These are phyloP conservation scores for Hypoxylon rickii DNA, from an alignment of 495 filamentous ascomycete genomes.

Conservation along the genomic window DNA sequence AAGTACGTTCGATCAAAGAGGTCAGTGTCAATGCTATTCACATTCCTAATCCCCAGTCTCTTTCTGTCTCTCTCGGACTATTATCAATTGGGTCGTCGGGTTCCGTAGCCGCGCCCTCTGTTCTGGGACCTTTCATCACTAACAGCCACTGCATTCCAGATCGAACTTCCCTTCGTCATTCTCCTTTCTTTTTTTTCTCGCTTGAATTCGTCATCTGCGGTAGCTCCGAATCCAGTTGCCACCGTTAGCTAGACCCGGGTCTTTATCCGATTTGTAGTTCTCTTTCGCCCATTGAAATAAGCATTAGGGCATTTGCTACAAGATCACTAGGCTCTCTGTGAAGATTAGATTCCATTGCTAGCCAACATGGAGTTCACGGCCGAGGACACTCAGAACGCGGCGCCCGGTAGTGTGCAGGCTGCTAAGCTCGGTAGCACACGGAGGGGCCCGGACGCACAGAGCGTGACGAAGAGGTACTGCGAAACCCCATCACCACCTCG, in stretches of 20 bases:
- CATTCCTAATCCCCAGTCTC: slow-evolving; percentile 22
- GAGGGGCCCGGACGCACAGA: slow-evolving; percentile 66
- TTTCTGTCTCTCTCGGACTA: slow-evolving; percentile 23
- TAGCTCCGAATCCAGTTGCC: slow-evolving; percentile 17
- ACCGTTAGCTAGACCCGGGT: slow-evolving; percentile 4
- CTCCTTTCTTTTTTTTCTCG: slow-evolving; percentile 14
- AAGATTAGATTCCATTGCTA: slow-evolving; percentile 3
- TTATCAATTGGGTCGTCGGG: slow-evolving; percentile 13
- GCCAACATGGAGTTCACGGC: slow-evolving; percentile 64
- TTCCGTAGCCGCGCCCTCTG: neutral
- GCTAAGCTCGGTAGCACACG: slow-evolving; percentile 63
- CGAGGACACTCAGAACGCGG: slow-evolving; percentile 76
- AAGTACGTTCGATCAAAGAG: slow-evolving; percentile 25
- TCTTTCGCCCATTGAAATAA: slow-evolving; percentile 9
- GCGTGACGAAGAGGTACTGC: slow-evolving; percentile 75
- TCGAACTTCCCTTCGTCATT: slow-evolving; percentile 18
- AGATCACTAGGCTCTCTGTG: neutral
- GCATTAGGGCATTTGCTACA: neutral
- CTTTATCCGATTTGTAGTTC: slow-evolving; percentile 9
- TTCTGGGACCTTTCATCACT: slow-evolving; percentile 26
- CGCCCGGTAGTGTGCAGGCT: slow-evolving; percentile 58
- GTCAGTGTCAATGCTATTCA: slow-evolving; percentile 26
- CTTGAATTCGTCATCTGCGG: slow-evolving; percentile 12
- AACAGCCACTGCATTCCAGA: slow-evolving; percentile 33
- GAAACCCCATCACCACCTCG: neutral